Base-by-base conservation (phyloP, 2,329 filamentous ascomycete genomes). In the Paecilomyces formosus region DNA sequence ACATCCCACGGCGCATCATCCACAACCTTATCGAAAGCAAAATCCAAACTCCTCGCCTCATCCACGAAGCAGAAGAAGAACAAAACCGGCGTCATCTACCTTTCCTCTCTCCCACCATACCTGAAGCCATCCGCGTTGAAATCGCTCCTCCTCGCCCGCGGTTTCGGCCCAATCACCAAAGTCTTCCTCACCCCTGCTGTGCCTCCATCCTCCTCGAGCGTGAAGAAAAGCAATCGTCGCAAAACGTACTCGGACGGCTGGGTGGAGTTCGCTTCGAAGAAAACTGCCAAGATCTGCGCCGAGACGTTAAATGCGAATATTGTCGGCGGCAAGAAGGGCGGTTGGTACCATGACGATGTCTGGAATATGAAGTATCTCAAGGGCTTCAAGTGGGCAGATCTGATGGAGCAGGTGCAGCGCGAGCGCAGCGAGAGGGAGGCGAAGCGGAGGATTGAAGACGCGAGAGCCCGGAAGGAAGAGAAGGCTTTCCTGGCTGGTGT, bases 111-210 rank as follows among this genome's bases (percentile, higher is more conserved):
- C 1, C 77, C 77, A 3, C 77, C 77, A 26, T 78, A 79, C 57
- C 70, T 79, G n/a, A 78, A 77, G 61, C 77, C 76, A n/a, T 75
- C 70, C 53, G 74, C 76, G 0, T 65, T 79, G n/a, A 77, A 78
- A 58, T 70, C 68, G 4, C 65, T 79, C 7, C 66, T 79, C 3
- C 64, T 72, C 45, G 66, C 73, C 9, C 72, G 77, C 6, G 72
- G 74, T 1, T 79, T 79, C 57, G 65, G 62, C 0, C 76, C 75
- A 3, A 76, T 79, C 50, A 75, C 72, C 21, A 73, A 73, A 45
- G 65, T 77, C n/a, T 79, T 79, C 62, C 66, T 79, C 2, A 69
- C 76, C 0, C 77, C 77, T 0, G 69, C 67, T 22, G 68, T 74
- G 11, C 67, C 66, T 1, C 58, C 63, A 13, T 54, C 64, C 21